phyloP scores from a whole-genome alignment of 2,329 filamentous ascomycete species.

The Clonostachys chloroleuca region DNA sequence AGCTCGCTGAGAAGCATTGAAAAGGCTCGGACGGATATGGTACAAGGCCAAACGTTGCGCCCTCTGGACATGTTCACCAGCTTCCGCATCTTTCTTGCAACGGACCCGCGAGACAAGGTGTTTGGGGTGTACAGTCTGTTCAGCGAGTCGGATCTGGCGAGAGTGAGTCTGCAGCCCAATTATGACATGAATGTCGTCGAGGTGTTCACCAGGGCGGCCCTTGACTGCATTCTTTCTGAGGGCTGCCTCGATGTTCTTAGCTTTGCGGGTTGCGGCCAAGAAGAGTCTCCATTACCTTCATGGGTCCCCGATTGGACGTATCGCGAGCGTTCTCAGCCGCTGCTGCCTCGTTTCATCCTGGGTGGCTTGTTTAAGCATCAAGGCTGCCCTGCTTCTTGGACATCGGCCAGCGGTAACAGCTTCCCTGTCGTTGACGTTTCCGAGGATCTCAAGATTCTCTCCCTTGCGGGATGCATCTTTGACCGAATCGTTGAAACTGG shows the following conservation, averaged over 20 bases:
- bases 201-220: not conserved
- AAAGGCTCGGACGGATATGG: not conserved
- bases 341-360: too few species aligned
- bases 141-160: not conserved
- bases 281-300: not conserved
- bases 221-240: not conserved
- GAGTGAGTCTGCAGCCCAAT: not conserved
- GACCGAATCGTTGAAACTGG: too few species aligned
- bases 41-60: not conserved
- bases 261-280: not conserved
- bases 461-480: too few species aligned
- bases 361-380: too few species aligned
- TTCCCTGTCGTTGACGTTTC: too few species aligned
- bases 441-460: too few species aligned
- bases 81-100: not conserved
- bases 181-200: not conserved
- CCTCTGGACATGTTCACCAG: not conserved
- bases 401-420: too few species aligned
- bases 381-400: too few species aligned
- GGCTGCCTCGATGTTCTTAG: not conserved
- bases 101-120: constrained; percentile 1
- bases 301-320: not conserved
- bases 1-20: not conserved
- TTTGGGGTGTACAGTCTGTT: not conserved
- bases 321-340: too few species aligned